Percentiles rank a stretch among this genome's conserved stretches.
Conservation (phyloP, 345 rosid genomes). For the Arabidopsis thaliana region DNA sequence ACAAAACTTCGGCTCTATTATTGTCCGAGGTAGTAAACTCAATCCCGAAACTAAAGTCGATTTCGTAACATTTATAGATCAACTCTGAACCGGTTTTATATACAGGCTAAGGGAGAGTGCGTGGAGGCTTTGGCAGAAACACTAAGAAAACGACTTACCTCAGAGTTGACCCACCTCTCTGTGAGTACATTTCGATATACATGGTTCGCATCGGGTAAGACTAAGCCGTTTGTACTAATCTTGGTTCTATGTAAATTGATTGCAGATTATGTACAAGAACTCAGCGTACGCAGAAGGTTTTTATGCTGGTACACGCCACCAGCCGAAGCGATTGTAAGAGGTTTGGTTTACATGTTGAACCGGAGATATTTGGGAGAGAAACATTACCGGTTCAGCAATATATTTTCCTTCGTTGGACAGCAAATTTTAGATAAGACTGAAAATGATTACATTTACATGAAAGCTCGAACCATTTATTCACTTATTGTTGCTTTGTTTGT, state of each 20-base stretch:
- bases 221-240: constrained; percentile 1
- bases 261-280: constrained; percentile 84
- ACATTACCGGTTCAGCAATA: constrained; percentile 2
- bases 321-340: constrained; percentile 48
- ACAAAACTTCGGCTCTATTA: constrained; percentile 59
- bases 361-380: neutral
- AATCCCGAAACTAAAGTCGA: neutral
- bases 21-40: constrained; percentile 59
- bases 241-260: constrained; percentile 30
- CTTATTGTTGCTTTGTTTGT: constrained; percentile 7
- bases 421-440: constrained; percentile 9
- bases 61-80: neutral
- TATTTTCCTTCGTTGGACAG: constrained; percentile 18
- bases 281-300: constrained; percentile 84
- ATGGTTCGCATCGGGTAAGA: neutral
- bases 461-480: neutral
- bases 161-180: constrained; percentile 67
- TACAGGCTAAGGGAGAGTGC: constrained; percentile 58
- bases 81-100: constrained; percentile 1
- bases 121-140: constrained; percentile 51
- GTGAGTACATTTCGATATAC: constrained; percentile 51
- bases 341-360: constrained; percentile 26
- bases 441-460: neutral
- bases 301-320: constrained; percentile 57
- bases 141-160: constrained; percentile 54